Evolutionary conservation across 1,284 basidiomycete genomes (phyloP), one percentile per base, ranked within the genome.

Genomic region (Tilletia horrida): DNA sequence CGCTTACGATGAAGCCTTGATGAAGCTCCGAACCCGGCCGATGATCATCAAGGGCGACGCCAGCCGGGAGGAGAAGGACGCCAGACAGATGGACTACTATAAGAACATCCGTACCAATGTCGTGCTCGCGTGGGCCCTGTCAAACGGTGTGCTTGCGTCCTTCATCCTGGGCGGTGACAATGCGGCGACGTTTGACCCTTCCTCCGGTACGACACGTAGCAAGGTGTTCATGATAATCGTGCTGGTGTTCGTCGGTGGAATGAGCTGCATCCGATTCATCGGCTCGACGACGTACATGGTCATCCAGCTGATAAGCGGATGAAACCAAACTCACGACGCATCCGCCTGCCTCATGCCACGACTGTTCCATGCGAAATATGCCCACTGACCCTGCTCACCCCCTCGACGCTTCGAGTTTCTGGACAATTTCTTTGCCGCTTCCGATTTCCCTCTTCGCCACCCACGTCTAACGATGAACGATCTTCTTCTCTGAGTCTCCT

Each of bases 71-170:
- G 79, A 82, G 66, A 81, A 82, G 64, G 72, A 69, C 2, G 68
- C 68, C 0, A 57, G 64, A 44, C 79, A 75, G 74, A 78, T 72
- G 70, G 83, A 84, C 66, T 83, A 82, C 71, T 84, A 84, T 67
- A 80, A 76, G 0, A 91, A 90, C 80, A 91, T 96, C 73, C 85
- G 93, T 68, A 96, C 93, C 13, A 95, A 94, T 83, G 91, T 93
- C 25, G 84, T 97, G 52, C 84, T 97, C 62, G 86, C 88, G 2
- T 95, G 93, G 89, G 88, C 91, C 1, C 80, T 94, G 66, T 89
- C 90, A 29, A 93, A 94, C 80, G 77, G 73, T 43, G 66, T 79
- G n/a, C 65, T 81, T 0, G 78, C 77, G 11, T 78, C 76, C 3
- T 73, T 81, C 43, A 80, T 81, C 66, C 66, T 81, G 31, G 74